Base-by-base conservation (phyloP, 768 basidiomycete species). In the Kwoniella europaea region DNA sequence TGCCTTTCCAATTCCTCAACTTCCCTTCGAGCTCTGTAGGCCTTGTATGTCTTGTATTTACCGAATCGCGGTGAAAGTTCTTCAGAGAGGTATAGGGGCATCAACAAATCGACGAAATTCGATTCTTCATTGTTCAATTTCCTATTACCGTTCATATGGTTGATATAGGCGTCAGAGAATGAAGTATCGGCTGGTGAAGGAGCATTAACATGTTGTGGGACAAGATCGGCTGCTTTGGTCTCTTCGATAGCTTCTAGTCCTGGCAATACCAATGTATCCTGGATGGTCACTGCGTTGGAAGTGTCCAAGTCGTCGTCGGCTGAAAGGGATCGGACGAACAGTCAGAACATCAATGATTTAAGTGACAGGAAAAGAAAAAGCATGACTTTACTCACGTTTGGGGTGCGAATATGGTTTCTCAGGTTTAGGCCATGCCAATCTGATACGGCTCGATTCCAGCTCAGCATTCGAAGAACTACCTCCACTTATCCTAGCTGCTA, bases 41-140 rank as follows among this genome's bases (percentile, higher is more conserved):
- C 77, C 59, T 74, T 73, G 42, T 76, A 78, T 24, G 72, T 67
- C 63, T 81, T 82, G 16, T 76, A 69, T 43, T 76, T 71, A 22
- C 74, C 76, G 72, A 79, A 81, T 54, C 82, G 74, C 13, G 80
- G 80, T 44, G 82, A 81, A 2, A 82, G 69, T 59, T 82, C 82
- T 42, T 82, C 77, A n/a, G 76, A 74, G 15, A 82, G 71, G 64
- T 79, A 81, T 3, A 82, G 65, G 0, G 82, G 82, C 82, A 82
- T 82, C 13, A 76, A 44, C 16, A 74, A 62, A 60, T 82, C 81
- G 15, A 74, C 65, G 22, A 69, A 41, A 12, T 74, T 56, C 15
- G 64, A 65, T 10, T 46, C 59, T 13, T 72, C 62, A 13, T 35
- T 63, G 18, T 44, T 62, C 24, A 53, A 35, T 24, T 61, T 60